Percentiles rank a stretch among this genome's conserved stretches.
Conservation (phyloP, 441 rosid species). For the Dalechampia spathulata region DNA sequence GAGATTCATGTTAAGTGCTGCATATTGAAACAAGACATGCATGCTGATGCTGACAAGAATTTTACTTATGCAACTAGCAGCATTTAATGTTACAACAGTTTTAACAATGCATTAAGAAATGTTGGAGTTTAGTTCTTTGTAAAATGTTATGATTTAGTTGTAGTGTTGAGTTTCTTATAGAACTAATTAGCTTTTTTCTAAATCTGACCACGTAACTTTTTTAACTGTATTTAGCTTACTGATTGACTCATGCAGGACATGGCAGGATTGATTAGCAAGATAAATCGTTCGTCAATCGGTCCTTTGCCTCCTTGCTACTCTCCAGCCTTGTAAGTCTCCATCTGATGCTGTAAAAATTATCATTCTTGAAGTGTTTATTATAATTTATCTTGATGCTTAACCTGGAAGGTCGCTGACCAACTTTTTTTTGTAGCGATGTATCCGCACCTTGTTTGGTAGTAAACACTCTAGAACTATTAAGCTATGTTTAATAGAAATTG, state of each 20-base stretch:
- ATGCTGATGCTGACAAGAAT: neutral
- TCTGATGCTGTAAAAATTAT: slow-evolving; percentile 3
- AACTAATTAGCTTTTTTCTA: no score
- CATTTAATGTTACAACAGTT: neutral
- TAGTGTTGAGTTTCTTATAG: neutral
- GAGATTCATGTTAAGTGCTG: neutral
- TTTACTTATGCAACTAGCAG: neutral
- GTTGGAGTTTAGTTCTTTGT: neutral
- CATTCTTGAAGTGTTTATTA: slow-evolving; percentile 13
- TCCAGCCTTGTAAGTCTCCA: slow-evolving; percentile 69
- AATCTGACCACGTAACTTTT: no score
- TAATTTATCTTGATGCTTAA: no score
- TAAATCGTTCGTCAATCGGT: slow-evolving; percentile 92
- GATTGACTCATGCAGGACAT: slow-evolving; percentile 63
- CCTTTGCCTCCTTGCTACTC: slow-evolving; percentile 91
- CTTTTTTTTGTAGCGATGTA: neutral
- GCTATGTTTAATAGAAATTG: no score
- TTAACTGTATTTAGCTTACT: no score
- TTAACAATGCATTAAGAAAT: neutral
- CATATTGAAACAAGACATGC: neutral
- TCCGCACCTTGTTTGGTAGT: neutral
- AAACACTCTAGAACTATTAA: neutral
- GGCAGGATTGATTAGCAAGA: slow-evolving; percentile 97
- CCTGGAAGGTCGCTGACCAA: slow-evolving; percentile 4
- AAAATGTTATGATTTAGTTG: neutral